These are phyloP conservation scores for Aeschynomene evenia DNA, from an alignment of 306 rosid genomes.

Conservation along the genomic window DNA sequence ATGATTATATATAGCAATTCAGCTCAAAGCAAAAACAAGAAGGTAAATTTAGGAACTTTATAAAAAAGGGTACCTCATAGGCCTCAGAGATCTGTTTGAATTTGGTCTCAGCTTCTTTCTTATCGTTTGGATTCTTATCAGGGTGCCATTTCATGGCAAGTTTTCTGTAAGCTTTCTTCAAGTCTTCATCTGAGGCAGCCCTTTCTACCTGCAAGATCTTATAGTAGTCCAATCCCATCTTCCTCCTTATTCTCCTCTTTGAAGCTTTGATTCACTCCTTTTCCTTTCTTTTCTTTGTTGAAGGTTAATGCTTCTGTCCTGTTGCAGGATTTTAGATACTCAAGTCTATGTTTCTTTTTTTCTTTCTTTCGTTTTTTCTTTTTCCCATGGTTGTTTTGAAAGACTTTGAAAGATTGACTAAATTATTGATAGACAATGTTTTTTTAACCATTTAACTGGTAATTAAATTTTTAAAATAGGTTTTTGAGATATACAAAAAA, in stretches of 20 bases:
- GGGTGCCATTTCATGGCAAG: conserved; percentile 99
- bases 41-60: neutral
- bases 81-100: conserved; percentile 91
- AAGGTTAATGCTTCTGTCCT: neutral
- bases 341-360: neutral
- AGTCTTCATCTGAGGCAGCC: conserved; percentile 70
- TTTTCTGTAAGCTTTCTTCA: conserved; percentile 75
- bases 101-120: conserved; percentile 74
- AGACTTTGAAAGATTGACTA: neutral
- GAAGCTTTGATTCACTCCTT: neutral
- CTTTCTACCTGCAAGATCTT: conserved; percentile 73
- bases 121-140: conserved; percentile 76
- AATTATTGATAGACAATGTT: too few relatives aligned
- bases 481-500: too few relatives aligned
- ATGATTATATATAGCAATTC: neutral
- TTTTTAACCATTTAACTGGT: neutral
- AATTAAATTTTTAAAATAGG: too few relatives aligned
- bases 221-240: conserved; percentile 57
- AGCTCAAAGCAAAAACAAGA: neutral
- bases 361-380: neutral
- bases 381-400: neutral
- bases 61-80: conserved; percentile 44
- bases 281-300: neutral
- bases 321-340: neutral
- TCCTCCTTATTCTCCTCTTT: neutral